phyloP scores from a whole-genome alignment of 768 basidiomycete species.

The Asterophora parasitica region DNA sequence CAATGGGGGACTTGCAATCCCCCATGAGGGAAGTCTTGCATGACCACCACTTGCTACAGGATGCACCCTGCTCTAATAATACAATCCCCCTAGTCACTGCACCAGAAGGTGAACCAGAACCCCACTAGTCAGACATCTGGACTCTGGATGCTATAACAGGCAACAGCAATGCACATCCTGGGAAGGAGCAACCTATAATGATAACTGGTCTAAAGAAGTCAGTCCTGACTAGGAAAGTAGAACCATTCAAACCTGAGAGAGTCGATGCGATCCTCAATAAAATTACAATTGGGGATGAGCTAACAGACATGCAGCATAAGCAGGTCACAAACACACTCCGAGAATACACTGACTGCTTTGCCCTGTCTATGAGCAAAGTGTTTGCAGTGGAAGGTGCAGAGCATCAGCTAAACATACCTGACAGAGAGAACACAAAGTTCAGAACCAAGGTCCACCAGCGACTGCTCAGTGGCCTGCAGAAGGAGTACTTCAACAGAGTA shows the following conservation, averaged over 20 bases:
- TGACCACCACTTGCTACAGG: too few relatives aligned
- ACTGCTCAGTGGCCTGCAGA: constrained; percentile 27
- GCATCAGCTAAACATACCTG: constrained; percentile 31
- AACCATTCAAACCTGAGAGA: constrained; percentile 22
- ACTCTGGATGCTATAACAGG: background rate
- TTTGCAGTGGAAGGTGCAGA: constrained; percentile 22
- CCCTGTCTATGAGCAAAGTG: constrained; percentile 34
- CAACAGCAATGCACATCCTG: background rate
- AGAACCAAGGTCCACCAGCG: constrained; percentile 27
- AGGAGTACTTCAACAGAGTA: constrained; percentile 22
- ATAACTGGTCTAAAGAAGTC: background rate
- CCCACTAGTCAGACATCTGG: background rate
- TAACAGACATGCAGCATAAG: constrained; percentile 20
- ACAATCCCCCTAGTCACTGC: background rate
- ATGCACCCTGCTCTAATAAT: too few relatives aligned
- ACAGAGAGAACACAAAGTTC: constrained; percentile 20
- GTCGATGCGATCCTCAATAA: constrained; percentile 18
- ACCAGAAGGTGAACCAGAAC: background rate
- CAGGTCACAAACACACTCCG: constrained; percentile 9
- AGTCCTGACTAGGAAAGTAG: constrained; percentile 19
- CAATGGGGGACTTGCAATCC: constrained; percentile 10
- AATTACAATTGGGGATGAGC: constrained; percentile 25
- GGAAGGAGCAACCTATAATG: background rate
- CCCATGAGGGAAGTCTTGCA: constrained; percentile 9
- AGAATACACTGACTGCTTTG: constrained; percentile 34